Evolutionary conservation across 2,329 filamentous ascomycete genomes (phyloP).

Genomic region (Beauveria sp.): DNA sequence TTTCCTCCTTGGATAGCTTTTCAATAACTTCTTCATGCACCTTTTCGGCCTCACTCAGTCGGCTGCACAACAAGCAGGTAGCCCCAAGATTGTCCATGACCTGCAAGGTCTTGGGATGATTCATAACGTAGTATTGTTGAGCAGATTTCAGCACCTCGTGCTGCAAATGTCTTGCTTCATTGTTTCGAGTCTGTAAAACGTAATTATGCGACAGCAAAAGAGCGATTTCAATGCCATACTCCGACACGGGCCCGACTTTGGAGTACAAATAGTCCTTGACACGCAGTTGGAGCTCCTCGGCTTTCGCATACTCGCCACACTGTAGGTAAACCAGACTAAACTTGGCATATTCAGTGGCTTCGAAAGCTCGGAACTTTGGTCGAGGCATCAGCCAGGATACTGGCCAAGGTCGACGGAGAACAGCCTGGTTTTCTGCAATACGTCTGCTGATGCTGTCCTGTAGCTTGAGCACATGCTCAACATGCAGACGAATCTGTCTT

Average conservation of each 20-base stretch:
- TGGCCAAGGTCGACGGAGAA: neutral
- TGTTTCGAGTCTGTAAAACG: slow-evolving; percentile 1
- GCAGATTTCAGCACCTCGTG: neutral
- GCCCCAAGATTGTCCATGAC: slow-evolving; percentile 5
- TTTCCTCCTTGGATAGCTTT: neutral
- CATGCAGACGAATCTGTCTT: neutral
- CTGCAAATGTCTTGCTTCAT: neutral
- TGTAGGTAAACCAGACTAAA: slow-evolving; percentile 1
- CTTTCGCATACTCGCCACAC: neutral
- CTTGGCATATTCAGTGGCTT: neutral
- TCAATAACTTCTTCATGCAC: neutral
- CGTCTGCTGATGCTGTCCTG: neutral
- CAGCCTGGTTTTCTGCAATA: neutral
- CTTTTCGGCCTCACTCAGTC: neutral
- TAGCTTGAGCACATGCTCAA: neutral
- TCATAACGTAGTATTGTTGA: neutral
- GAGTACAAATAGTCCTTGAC: neutral
- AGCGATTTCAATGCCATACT: neutral
- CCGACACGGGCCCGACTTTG: neutral
- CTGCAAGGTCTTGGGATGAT: neutral
- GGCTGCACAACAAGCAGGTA: slow-evolving; percentile 1
- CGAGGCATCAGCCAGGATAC: neutral
- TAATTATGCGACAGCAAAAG: neutral
- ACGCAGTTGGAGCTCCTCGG: neutral
- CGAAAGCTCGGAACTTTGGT: neutral